Conservation (phyloP, 208 protist genomes). For the Acanthamoeba culbertsoni region DNA sequence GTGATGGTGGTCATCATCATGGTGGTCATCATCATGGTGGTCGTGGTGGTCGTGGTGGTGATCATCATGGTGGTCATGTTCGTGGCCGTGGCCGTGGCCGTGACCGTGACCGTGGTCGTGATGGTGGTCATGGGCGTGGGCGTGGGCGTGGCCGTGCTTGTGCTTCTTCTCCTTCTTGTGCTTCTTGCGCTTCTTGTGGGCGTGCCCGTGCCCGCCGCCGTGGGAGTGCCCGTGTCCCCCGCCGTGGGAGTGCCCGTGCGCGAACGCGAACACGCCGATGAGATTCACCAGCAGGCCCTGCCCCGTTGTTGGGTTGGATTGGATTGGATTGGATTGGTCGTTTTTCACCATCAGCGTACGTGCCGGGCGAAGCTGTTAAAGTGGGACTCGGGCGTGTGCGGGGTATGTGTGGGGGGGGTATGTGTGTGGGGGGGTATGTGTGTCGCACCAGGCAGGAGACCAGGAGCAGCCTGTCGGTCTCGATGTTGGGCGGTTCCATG, state of each 20-base stretch:
- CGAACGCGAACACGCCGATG: conserved; percentile 78
- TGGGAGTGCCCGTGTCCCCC: conserved; percentile 67
- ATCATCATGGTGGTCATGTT: background rate
- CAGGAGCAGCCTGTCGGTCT: conserved; percentile 73
- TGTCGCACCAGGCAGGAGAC: conserved; percentile 71
- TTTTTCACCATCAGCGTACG: too few relatives aligned
- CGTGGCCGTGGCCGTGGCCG: background rate
- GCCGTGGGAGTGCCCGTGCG: conserved; percentile 70
- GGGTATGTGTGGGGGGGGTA: too few relatives aligned
- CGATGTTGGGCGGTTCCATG: conserved; percentile 62
- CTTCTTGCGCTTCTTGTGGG: background rate
- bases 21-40: background rate
- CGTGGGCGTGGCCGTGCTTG: background rate
- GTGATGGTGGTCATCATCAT: conserved; percentile 29
- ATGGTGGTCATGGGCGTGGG: background rate
- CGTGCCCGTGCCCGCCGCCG: conserved; percentile 37
- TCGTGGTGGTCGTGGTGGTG: background rate
- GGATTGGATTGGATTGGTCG: too few relatives aligned
- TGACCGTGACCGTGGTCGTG: conserved; percentile 63
- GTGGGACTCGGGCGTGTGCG: too few relatives aligned
- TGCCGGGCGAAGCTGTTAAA: too few relatives aligned
- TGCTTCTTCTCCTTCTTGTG: conserved; percentile 6
- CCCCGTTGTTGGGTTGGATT: too few relatives aligned
- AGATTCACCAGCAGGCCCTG: conserved; percentile 78
- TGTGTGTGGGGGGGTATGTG: too few relatives aligned